Evolutionary conservation across 2,329 filamentous ascomycete genomes (phyloP), one percentile per base, ranked within the genome.

Genomic region (Fusarium sp.): DNA sequence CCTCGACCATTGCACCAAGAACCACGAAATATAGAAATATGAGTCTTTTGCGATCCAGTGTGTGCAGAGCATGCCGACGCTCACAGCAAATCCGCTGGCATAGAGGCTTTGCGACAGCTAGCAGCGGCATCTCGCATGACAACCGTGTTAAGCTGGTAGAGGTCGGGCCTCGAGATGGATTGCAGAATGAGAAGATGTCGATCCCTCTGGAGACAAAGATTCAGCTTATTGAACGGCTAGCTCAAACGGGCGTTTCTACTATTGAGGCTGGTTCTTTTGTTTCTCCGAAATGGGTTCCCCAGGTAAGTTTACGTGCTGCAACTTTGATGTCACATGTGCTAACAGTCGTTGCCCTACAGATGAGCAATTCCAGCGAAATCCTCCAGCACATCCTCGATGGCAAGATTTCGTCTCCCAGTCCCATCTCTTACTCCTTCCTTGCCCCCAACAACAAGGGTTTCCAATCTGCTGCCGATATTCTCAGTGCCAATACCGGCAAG

Each of bases 191-290:
- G 82, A 92, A 91, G 80, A 87, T 83, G 67, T 84, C 84, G 30
- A 91, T 97, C 67, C 83, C 92, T 0, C 82, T 92, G 12, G 83
- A 85, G 8, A 93, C 89, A 4, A 97, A 97, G 79, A 86, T 95
- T 57, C 88, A 94, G 70, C 80, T 97, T 54, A 91, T 97, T 38
- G 85, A 90, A 70, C 83, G 87, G 63, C 81, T 97, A 65, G 87
- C 89, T 34, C 81, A 82, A 67, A 91, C 92, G 1, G 93, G 93
- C 0, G 77, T 96, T 41, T 81, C 82, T 8, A 89, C 89, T 4
- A 95, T 97, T 65, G 93, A 97, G 78, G 89, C 91, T 18, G 93
- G 92, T 1, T 92, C 91, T 2, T 93, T 97, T 75, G 93, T 97
- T 11, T 88, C 91, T 46, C 92, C 93, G 2, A 93, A 92, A 86